A percentile compares a stretch with the other conserved stretches of the same genome.
Evolutionary conservation across 1,139 yeast genomes (phyloP).

Genomic region (Zygoascus meyerae): DNA sequence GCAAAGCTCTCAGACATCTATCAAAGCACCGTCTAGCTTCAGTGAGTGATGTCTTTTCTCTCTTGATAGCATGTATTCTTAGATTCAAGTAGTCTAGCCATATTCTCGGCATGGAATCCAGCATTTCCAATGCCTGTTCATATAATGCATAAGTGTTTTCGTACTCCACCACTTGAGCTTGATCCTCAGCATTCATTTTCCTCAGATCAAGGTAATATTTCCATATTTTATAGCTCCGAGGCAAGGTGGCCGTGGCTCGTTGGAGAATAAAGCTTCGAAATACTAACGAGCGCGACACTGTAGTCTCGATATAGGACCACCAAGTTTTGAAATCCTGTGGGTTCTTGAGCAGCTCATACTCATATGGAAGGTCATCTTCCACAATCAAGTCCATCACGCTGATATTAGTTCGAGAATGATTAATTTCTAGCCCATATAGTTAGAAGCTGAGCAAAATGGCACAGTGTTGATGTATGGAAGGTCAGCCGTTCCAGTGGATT

Average conservation of each 20-base stretch:
- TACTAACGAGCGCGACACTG: constrained; percentile 30
- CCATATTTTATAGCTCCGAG: constrained; percentile 56
- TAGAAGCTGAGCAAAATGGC: not conserved
- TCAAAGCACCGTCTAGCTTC: constrained; percentile 48
- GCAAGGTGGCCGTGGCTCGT: constrained; percentile 47
- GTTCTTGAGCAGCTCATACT: constrained; percentile 42
- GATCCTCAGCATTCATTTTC: constrained; percentile 29
- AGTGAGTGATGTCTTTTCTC: constrained; percentile 37
- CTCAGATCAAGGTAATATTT: constrained; percentile 44
- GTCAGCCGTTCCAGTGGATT: not conserved
- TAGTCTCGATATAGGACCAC: constrained; percentile 47
- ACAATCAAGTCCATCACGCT: constrained; percentile 1
- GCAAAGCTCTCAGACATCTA: constrained; percentile 45
- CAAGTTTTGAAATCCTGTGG: constrained; percentile 46
- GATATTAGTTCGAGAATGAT: no score
- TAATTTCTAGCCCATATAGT: not conserved
- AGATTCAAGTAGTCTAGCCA: constrained; percentile 55
- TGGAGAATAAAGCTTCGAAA: constrained; percentile 44
- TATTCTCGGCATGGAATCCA: constrained; percentile 44
- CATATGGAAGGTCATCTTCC: constrained; percentile 41
- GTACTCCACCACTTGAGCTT: constrained; percentile 29
- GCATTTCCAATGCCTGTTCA: constrained; percentile 42
- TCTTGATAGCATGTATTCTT: constrained; percentile 11
- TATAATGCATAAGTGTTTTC: constrained; percentile 40
- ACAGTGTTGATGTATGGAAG: no score